Evolutionary conservation across 1,139 yeast genomes (phyloP), one percentile per base, ranked within the genome.

Genomic region (Sugiyamaella grinbergsii): DNA sequence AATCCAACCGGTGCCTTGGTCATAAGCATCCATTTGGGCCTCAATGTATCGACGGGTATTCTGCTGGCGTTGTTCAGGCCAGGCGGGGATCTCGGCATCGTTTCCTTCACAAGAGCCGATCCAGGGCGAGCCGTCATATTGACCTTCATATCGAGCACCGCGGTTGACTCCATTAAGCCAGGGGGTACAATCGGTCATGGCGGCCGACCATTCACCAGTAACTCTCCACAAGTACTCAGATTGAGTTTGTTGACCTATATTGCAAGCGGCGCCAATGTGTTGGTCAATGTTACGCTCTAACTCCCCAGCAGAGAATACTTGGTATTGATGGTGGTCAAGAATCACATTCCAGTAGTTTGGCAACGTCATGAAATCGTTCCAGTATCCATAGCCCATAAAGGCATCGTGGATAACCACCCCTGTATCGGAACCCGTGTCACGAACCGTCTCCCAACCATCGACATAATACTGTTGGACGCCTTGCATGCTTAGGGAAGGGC

Each of bases 121-220:
- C 62, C 73, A 75, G 24, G 74, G 70, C 26, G 79, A 70, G 55
- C 63, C 63, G 42, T 67, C 65, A 29, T 70, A 85, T 45, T 84
- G 73, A 22, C 89, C 95, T 47, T 87, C 90, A 71, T 78, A 90
- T 62, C 98, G 81, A 22, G 97, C 83, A 47, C 96, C 96, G 51
- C 82, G 75, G 42, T 89, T 88, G 37, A 88, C 95, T 61, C 98
- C 98, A 63, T 93, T 93, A 55, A 93, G 74, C 96, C 96, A 87
- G 54, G 76, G 76, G 19, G 95, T 82, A 74, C 98, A 93, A 71
- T 93, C 98, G 10, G 96, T 89, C 59, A 91, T 75, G 1, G 98
- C 97, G 16, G 94, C 97, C 26, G 94, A 78, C 85, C 93, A 93
- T 74, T 93, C 98, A 54, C 98, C 98, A 52, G 81, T 77, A 28